Evolutionary conservation across 805 yeast species (phyloP), one percentile per base, ranked within the genome.

Genomic region (Ogataea neopini): DNA sequence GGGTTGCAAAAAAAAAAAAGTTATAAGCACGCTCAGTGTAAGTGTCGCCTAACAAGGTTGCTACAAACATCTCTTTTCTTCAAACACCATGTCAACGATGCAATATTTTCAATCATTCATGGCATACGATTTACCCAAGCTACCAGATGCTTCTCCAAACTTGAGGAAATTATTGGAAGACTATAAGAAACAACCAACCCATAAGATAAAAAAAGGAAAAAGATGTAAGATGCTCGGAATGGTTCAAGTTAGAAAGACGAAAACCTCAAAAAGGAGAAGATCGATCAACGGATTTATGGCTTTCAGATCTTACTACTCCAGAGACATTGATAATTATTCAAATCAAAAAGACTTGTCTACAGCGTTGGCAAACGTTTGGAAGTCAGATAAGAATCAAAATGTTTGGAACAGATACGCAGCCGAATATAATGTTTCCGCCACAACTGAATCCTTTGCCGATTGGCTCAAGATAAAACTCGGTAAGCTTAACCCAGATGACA

Each of bases 351-450:
- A 32, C 10, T 39, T 56, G 6, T 53, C 59, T 1, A 13, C 22
- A 3, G 49, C 25, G 8, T 43, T 52, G 11, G 57, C 56, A 2
- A 33, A 40, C 13, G 47, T 55, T 1, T 69, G 73, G 73, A 48
- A 45, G 8, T 18, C 30, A 1, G 68, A 69, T 14, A 47, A 47
- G 4, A 45, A 58, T 15, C 63, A 67, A 44, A 45, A 45, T 3
- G 42, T 60, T 0, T 69, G 73, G 73, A 46, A 56, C 19, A 50
- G 68, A 33, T 68, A 60, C 50, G 66, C 70, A 2, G 52, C 50
- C 13, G 66, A 64, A 33, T 69, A 66, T 43, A 65, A 64, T 32
- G 49, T 30, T 17, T 47, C 53, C 1, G 23, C 37, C 7, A 25
- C 49, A 10, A 17, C 18, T 1, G 26, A 32, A 6, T 26, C 57